Conservation (phyloP, 345 rosid species). For the Clarkia xantiana region DNA sequence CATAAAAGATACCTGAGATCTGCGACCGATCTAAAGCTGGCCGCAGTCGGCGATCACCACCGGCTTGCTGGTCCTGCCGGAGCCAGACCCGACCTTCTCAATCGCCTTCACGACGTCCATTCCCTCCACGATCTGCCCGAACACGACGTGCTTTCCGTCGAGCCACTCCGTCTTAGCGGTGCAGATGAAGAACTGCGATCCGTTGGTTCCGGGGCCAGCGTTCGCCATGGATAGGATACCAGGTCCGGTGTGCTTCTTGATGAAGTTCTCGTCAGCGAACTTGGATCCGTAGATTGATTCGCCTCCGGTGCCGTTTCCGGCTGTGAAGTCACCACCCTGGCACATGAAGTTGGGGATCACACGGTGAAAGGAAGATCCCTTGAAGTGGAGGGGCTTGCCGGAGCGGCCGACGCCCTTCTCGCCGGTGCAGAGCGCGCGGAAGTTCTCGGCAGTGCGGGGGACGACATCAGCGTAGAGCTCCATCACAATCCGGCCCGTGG, state of each 20-base stretch:
- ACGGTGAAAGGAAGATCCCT: constrained; percentile 26
- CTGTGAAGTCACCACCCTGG: constrained; percentile 38
- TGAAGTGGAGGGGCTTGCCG: constrained; percentile 34
- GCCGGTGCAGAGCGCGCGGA: constrained; percentile 32
- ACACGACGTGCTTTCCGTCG: constrained; percentile 30
- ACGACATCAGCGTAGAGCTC: constrained; percentile 22
- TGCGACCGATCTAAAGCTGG: constrained; percentile 11
- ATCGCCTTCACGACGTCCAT: constrained; percentile 20
- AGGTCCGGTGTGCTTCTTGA: constrained; percentile 24
- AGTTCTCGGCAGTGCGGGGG: constrained; percentile 31
- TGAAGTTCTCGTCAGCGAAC: constrained; percentile 31
- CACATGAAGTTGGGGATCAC: constrained; percentile 37
- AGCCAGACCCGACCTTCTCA: constrained; percentile 21
- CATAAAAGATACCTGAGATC: too few species aligned
- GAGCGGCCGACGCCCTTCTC: constrained; percentile 23
- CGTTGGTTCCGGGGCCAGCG: constrained; percentile 23
- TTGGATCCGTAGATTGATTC: constrained; percentile 30
- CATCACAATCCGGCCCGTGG: constrained; percentile 19
- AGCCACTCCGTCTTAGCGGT: constrained; percentile 28
- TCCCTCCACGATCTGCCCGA: constrained; percentile 25
- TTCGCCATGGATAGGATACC: constrained; percentile 32
- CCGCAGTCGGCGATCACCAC: constrained; percentile 22
- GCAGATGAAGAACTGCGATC: constrained; percentile 26
- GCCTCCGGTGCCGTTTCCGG: constrained; percentile 30
- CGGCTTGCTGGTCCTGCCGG: constrained; percentile 20